Evolutionary conservation across 441 rosid species (phyloP).

Genomic region (Viola pubescens): DNA sequence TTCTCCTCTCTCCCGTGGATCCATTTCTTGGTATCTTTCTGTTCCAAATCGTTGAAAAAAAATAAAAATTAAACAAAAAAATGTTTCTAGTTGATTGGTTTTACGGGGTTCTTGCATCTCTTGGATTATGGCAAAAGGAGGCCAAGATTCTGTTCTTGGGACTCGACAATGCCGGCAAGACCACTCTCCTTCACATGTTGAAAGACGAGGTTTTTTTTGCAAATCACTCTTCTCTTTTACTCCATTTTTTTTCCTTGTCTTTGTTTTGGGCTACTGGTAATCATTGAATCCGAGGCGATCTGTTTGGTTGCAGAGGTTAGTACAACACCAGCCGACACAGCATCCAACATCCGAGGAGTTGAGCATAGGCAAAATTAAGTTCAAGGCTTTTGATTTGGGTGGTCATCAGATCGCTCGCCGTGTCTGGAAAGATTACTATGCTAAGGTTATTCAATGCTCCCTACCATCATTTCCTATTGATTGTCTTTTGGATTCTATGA

Average conservation of each 20-base stretch:
- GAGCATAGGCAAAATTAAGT: conserved; percentile 84
- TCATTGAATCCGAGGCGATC: conserved; percentile 4
- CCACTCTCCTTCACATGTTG: conserved; percentile 88
- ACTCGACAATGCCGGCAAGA: conserved; percentile 86
- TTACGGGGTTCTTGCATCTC: conserved; percentile 72
- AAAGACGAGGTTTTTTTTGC: conserved; percentile 54
- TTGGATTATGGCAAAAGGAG: conserved; percentile 85
- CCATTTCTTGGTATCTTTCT: not conserved
- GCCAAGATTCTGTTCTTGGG: conserved; percentile 87
- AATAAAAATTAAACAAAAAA: not conserved
- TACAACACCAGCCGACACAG: conserved; percentile 91
- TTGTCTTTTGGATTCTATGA: not conserved
- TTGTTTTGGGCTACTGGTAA: not conserved
- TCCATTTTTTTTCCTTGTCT: not conserved
- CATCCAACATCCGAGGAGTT: conserved; percentile 87
- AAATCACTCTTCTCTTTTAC: not conserved
- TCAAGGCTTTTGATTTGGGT: conserved; percentile 91
- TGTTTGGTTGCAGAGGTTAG: conserved; percentile 50
- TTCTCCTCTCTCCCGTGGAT: not conserved
- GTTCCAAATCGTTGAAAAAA: not conserved
- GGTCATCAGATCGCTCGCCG: conserved; percentile 95
- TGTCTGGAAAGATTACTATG: conserved; percentile 92
- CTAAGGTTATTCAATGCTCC: conserved; percentile 43
- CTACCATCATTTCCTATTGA: not conserved
- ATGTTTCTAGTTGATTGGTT: conserved; percentile 90